These are phyloP conservation scores for Hanseniaspora nectarophila DNA, from an alignment of 805 yeast species.

Conservation along the genomic window DNA sequence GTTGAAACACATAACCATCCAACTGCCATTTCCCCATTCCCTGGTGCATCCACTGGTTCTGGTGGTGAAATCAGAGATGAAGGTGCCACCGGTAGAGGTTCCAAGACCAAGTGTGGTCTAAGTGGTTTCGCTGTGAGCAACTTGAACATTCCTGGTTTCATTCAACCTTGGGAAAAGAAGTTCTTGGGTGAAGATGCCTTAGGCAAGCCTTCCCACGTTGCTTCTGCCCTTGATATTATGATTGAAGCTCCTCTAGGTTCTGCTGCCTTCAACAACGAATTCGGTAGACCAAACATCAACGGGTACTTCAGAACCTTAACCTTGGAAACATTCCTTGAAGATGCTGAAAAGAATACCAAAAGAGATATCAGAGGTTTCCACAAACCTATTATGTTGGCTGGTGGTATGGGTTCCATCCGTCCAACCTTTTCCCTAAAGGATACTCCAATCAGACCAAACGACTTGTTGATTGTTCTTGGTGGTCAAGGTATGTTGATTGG, in stretches of 20 bases:
- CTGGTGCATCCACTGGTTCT: slow-evolving; percentile 99
- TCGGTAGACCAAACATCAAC: slow-evolving; percentile 93
- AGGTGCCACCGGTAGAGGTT: slow-evolving; percentile 98
- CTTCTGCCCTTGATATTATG: slow-evolving; percentile 88
- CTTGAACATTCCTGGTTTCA: slow-evolving; percentile 67
- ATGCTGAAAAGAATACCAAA: slow-evolving; percentile 38
- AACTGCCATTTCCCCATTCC: slow-evolving; percentile 96
- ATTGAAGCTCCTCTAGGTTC: slow-evolving; percentile 94
- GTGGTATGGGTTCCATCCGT: slow-evolving; percentile 95
- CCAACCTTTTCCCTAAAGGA: slow-evolving; percentile 86
- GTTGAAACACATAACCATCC: slow-evolving; percentile 99
- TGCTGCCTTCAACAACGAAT: slow-evolving; percentile 96
- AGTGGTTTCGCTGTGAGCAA: slow-evolving; percentile 90
- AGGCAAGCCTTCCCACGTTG: slow-evolving; percentile 88
- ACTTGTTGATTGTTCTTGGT: slow-evolving; percentile 84
- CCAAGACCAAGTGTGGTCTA: slow-evolving; percentile 91
- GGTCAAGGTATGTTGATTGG: slow-evolving; percentile 98
- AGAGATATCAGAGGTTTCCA: slow-evolving; percentile 85
- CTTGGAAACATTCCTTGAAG: slow-evolving; percentile 45
- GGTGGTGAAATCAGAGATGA: slow-evolving; percentile 99
- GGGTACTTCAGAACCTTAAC: slow-evolving; percentile 96
- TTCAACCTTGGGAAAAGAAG: slow-evolving; percentile 85
- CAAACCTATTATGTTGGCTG: slow-evolving; percentile 98
- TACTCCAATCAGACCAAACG: slow-evolving; percentile 79
- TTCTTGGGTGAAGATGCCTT: slow-evolving; percentile 31